Percentiles rank a stretch among this genome's conserved stretches.
These are phyloP conservation scores for Ascochyta fabae DNA, from an alignment of 2,329 filamentous ascomycete genomes.

Conservation along the genomic window DNA sequence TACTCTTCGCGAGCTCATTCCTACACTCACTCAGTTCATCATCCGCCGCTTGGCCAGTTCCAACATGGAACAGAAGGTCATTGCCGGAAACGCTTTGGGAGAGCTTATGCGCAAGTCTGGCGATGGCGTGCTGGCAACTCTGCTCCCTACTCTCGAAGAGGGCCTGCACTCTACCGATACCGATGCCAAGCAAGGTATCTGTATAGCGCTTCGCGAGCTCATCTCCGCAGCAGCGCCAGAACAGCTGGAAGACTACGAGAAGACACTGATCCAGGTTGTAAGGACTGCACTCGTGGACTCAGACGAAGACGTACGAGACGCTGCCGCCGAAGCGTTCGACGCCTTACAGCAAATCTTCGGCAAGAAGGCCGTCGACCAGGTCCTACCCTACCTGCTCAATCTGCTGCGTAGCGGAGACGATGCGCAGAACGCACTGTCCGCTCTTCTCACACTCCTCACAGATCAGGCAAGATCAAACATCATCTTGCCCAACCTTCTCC, in stretches of 20 bases:
- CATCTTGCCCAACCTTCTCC: conserved; percentile 94
- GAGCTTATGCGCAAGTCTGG: conserved; percentile 97
- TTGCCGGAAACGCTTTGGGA: conserved; percentile 94
- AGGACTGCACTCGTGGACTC: conserved; percentile 90
- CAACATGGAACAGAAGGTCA: conserved; percentile 98
- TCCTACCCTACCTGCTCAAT: conserved; percentile 88
- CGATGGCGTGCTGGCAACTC: conserved; percentile 84
- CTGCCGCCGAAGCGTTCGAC: conserved; percentile 96
- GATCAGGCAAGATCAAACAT: conserved; percentile 94
- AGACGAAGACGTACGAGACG: conserved; percentile 88
- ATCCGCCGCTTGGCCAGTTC: conserved; percentile 92
- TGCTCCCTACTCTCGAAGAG: conserved; percentile 91
- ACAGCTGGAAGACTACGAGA: conserved; percentile 90
- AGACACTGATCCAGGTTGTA: conserved; percentile 92
- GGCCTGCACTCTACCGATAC: conserved; percentile 89
- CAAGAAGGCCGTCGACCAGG: conserved; percentile 93
- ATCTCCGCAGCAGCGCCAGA: conserved; percentile 89
- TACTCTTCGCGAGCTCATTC: conserved; percentile 93
- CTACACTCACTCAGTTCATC: conserved; percentile 91
- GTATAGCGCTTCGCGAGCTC: conserved; percentile 91
- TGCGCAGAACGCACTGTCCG: conserved; percentile 90
- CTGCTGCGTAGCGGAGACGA: conserved; percentile 85
- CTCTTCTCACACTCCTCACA: conserved; percentile 90
- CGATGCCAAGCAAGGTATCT: conserved; percentile 96
- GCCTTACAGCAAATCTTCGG: conserved; percentile 91